Evolutionary conservation across 129 eudicot species (phyloP).

Genomic region (Solidago caesia): DNA sequence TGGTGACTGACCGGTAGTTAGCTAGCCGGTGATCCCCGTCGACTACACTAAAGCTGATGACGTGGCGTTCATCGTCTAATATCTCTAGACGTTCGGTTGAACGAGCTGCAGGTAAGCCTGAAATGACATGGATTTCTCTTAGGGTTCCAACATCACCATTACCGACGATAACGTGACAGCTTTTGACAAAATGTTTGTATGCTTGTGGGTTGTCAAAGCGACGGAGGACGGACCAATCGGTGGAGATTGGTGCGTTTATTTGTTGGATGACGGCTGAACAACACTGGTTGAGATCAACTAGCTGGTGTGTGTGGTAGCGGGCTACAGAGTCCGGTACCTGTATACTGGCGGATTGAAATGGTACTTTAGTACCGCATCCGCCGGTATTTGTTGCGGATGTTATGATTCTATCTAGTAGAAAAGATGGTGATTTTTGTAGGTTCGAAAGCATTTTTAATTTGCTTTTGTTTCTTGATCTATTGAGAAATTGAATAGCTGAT

Average conservation of each 20-base stretch:
- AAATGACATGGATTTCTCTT: slow-evolving; percentile 70
- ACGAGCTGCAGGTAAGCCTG: slow-evolving; percentile 80
- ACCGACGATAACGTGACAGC: slow-evolving; percentile 68
- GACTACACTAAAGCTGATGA: slow-evolving; percentile 79
- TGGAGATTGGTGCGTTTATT: slow-evolving; percentile 63
- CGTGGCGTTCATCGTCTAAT: slow-evolving; percentile 75
- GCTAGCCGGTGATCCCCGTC: slow-evolving; percentile 87
- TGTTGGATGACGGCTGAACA: slow-evolving; percentile 74
- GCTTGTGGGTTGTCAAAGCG: slow-evolving; percentile 94
- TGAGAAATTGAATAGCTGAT: neutral
- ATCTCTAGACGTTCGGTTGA: slow-evolving; percentile 77
- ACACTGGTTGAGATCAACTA: slow-evolving; percentile 67
- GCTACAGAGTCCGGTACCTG: slow-evolving; percentile 62
- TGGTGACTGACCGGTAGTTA: slow-evolving; percentile 75
- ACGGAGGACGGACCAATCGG: slow-evolving; percentile 83
- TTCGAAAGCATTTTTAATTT: slow-evolving; percentile 46
- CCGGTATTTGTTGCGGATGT: slow-evolving; percentile 30
- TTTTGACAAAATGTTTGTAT: slow-evolving; percentile 82
- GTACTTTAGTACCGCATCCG: slow-evolving; percentile 8
- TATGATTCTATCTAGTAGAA: slow-evolving; percentile 48
- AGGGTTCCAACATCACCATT: slow-evolving; percentile 74
- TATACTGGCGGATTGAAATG: slow-evolving; percentile 18
- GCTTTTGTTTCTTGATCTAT: neutral
- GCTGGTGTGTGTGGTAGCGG: slow-evolving; percentile 49
- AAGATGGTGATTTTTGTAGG: slow-evolving; percentile 51